Evolutionary conservation across 495 filamentous ascomycete species (phyloP), one percentile per base, ranked within the genome.

Genomic region (Pyrenula massariospora): DNA sequence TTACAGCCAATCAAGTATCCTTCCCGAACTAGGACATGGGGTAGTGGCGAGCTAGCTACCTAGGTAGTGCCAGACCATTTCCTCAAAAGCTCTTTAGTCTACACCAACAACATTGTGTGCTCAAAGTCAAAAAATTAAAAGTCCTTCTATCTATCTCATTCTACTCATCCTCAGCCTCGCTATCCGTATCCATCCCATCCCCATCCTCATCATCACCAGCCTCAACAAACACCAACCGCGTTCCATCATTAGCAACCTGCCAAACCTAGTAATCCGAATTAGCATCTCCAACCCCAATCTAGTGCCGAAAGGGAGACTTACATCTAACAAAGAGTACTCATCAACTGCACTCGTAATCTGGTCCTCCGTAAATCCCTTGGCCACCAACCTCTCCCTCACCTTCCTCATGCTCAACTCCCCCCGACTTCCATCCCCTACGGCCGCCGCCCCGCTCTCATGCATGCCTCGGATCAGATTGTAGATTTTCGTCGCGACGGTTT

Each of bases 281-380:
- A 47, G 25, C 25, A 52, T 53, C 57, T 65, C 59, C 71, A 60
- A 62, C 55, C 48, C 54, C 25, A 24, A 12, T 42, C 48, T 48
- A 48, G 5, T 52, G 59, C 22, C 20, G 3, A 5, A 57, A 55
- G 49, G 52, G 3, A 50, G 36, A 85, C 91, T 86, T 71, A 98
- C 93, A 73, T 92, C 84, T 55, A 95, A 65, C 58, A 82, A 75
- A 5, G 87, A 83, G 70, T 98, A 98, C 73, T 97, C 93, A 55
- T 92, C 85, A 61, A 98, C 77, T 42, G 90, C 86, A 59, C 80
- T 80, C 53, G 84, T 77, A 70, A 95, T 87, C 66, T 97, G 91
- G 71, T 95, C 87, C 60, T 89, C 86, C 2, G 94, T 97, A 63
- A 97, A 98, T 10, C 94, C 94, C 78, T 95, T 96, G 24, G 89